These are phyloP conservation scores for Gossypium stocksii DNA, from an alignment of 345 rosid species.

Conservation along the genomic window DNA sequence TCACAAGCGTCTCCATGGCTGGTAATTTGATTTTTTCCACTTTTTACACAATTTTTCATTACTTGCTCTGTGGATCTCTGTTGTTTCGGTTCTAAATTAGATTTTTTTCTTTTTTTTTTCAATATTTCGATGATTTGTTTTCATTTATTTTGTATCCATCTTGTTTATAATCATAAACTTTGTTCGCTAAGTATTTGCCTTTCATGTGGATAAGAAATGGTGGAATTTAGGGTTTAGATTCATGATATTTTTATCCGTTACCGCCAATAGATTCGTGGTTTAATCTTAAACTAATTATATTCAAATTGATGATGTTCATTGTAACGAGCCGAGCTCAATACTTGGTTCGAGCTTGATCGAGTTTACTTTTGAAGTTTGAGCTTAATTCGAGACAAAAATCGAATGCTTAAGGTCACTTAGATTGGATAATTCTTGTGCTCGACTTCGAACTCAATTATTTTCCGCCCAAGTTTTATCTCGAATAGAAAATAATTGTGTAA, in stretches of 20 bases:
- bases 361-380: not conserved
- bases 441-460: not conserved
- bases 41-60: not conserved
- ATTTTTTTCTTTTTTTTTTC: not conserved
- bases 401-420: not conserved
- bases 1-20: constrained; percentile 79
- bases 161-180: not conserved
- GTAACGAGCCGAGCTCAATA: not conserved
- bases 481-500: not conserved
- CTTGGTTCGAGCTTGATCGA: not conserved
- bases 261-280: not conserved
- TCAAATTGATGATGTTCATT: not conserved
- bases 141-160: not conserved
- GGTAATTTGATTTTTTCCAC: constrained; percentile 31
- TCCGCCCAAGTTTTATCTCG: not conserved
- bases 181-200: not conserved
- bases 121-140: not conserved
- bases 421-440: not conserved
- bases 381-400: not conserved
- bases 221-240: not conserved
- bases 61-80: not conserved
- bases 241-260: not conserved
- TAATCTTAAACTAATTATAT: not conserved
- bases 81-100: not conserved
- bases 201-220: not conserved